Conservation (phyloP, 768 basidiomycete genomes). For the Kockovaella imperatae region DNA sequence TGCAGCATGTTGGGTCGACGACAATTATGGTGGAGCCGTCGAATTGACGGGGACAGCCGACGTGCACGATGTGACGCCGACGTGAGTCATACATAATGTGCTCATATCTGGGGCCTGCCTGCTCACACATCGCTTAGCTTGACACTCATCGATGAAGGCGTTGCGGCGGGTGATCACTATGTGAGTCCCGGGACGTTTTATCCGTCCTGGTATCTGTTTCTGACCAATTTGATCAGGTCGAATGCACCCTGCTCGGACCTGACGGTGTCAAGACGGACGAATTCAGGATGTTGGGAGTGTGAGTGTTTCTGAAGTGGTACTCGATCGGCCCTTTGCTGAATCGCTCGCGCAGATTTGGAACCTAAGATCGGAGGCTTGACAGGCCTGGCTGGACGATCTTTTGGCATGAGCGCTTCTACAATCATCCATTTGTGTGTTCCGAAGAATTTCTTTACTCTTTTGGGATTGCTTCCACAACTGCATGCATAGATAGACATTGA, state of each 20-base stretch:
- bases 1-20: slow-evolving; percentile 40
- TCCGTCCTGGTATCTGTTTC: background rate
- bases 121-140: slow-evolving; percentile 52
- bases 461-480: background rate
- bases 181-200: slow-evolving; percentile 35
- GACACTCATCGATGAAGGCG: slow-evolving; percentile 74
- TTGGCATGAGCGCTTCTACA: background rate
- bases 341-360: slow-evolving; percentile 5
- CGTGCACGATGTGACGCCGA: slow-evolving; percentile 55
- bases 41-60: slow-evolving; percentile 70
- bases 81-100: slow-evolving; percentile 49
- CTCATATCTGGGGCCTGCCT: background rate
- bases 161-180: slow-evolving; percentile 77
- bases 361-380: background rate
- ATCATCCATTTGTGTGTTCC: too few relatives aligned
- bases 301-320: slow-evolving; percentile 9
- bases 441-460: background rate
- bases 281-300: slow-evolving; percentile 84
- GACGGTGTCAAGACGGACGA: slow-evolving; percentile 57
- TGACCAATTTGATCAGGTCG: slow-evolving; percentile 47
- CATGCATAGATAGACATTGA: background rate
- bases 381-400: background rate
- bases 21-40: slow-evolving; percentile 67
- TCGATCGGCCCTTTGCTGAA: background rate
- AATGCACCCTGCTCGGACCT: slow-evolving; percentile 77